Percentiles rank a stretch among this genome's conserved stretches.
Conservation (phyloP, 495 filamentous ascomycete species). For the Talaromyces thailandensis region DNA sequence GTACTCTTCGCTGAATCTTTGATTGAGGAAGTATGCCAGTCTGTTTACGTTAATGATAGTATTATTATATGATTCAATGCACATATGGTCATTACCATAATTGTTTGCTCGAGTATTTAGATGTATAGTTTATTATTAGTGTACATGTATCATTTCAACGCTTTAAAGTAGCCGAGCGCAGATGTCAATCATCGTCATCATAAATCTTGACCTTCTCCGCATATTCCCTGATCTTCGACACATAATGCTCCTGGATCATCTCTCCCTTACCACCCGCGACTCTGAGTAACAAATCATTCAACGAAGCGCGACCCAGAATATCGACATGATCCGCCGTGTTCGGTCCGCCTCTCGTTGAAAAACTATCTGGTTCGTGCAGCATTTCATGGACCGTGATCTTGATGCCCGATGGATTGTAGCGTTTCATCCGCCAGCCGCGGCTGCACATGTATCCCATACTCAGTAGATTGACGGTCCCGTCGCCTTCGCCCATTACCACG, state of each 20-base stretch:
- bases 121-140: neutral
- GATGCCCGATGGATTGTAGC: conserved; percentile 81
- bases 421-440: conserved; percentile 81
- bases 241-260: conserved; percentile 64
- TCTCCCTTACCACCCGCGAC: conserved; percentile 86
- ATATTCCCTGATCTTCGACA: conserved; percentile 74
- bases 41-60: conserved; percentile 1
- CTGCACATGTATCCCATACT: conserved; percentile 94
- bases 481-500: conserved; percentile 86
- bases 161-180: neutral
- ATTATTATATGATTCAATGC: conserved; percentile 3
- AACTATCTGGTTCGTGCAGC: conserved; percentile 90
- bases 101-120: neutral
- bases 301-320: conserved; percentile 76
- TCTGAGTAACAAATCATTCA: conserved; percentile 84
- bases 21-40: neutral
- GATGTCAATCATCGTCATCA: conserved; percentile 40
- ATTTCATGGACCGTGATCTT: conserved; percentile 86
- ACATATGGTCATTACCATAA: neutral
- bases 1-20: neutral
- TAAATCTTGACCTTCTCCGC: conserved; percentile 70
- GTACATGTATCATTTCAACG: neutral
- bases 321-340: conserved; percentile 97
- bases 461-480: conserved; percentile 86
- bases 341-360: conserved; percentile 83